phyloP scores from a whole-genome alignment of 345 rosid species.

The Linum trigynum region DNA sequence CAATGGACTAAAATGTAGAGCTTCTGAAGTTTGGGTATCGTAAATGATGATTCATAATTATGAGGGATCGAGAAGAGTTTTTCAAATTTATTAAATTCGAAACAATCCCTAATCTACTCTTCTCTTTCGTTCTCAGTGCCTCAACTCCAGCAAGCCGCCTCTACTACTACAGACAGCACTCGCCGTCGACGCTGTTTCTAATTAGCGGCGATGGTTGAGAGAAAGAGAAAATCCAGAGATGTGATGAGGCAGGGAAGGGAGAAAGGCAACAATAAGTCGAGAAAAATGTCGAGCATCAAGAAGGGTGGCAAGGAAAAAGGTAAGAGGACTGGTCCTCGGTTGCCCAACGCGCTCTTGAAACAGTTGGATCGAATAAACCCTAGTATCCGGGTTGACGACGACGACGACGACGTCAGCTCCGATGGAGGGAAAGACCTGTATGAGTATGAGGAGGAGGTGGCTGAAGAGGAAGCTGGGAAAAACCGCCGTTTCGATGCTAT shows the following conservation, averaged over 20 bases:
- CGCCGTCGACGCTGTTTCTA: too few species aligned
- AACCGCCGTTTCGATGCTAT: constrained; percentile 71
- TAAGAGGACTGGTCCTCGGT: constrained; percentile 57
- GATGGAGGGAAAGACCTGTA: constrained; percentile 51
- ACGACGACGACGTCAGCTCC: constrained; percentile 33
- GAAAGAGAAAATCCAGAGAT: not conserved
- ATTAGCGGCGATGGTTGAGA: not conserved
- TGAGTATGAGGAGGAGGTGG: constrained; percentile 71
- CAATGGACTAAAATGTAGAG: too few species aligned
- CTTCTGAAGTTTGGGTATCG: too few species aligned
- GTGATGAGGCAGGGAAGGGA: not conserved
- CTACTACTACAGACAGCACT: too few species aligned
- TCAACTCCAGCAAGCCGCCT: too few species aligned
- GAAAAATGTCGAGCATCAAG: not conserved
- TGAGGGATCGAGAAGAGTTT: too few species aligned
- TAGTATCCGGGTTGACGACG: constrained; percentile 5
- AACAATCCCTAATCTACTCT: too few species aligned
- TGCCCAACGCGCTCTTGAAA: constrained; percentile 51
- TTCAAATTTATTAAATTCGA: too few species aligned
- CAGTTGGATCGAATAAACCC: constrained; percentile 43
- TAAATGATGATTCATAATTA: too few species aligned
- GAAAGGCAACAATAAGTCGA: not conserved
- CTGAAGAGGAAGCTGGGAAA: constrained; percentile 69
- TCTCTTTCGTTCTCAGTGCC: too few species aligned
- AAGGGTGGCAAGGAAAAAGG: constrained; percentile 6